phyloP scores from a whole-genome alignment of 768 basidiomycete genomes.

The Multifurca ochricompacta region DNA sequence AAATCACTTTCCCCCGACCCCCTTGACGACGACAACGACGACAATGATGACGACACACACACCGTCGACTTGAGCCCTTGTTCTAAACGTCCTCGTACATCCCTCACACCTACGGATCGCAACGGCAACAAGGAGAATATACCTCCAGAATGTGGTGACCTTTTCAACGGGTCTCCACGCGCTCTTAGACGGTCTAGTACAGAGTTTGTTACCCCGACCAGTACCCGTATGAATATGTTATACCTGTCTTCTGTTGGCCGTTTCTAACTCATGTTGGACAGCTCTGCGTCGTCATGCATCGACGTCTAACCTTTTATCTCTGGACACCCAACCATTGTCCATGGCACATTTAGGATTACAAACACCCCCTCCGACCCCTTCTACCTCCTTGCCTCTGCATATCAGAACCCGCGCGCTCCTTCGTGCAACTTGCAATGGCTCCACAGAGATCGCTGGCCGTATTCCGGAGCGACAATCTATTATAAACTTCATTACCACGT shows the following conservation, averaged over 20 bases:
- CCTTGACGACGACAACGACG: conserved; percentile 18
- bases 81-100: conserved; percentile 54
- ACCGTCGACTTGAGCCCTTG: conserved; percentile 60
- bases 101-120: conserved; percentile 38
- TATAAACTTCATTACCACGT: conserved; percentile 49
- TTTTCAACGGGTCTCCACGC: conserved; percentile 31
- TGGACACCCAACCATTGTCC: conserved; percentile 38
- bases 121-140: conserved; percentile 74
- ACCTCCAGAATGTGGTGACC: conserved; percentile 46
- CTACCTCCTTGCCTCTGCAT: conserved; percentile 39
- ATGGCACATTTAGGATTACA: conserved; percentile 38
- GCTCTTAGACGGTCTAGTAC: conserved; percentile 34
- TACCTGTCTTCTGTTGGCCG: neutral
- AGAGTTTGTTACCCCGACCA: conserved; percentile 34
- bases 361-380: conserved; percentile 60
- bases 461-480: conserved; percentile 53
- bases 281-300: conserved; percentile 44
- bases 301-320: conserved; percentile 33
- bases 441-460: conserved; percentile 57
- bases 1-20: conserved; percentile 6
- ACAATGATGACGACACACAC: conserved; percentile 17
- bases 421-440: conserved; percentile 59
- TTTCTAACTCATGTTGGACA: conserved; percentile 24
- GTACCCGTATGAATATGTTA: conserved; percentile 38
- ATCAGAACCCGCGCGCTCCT: conserved; percentile 61